phyloP scores from a whole-genome alignment of 148 eudicot genomes.

The Euryodendron excelsum region DNA sequence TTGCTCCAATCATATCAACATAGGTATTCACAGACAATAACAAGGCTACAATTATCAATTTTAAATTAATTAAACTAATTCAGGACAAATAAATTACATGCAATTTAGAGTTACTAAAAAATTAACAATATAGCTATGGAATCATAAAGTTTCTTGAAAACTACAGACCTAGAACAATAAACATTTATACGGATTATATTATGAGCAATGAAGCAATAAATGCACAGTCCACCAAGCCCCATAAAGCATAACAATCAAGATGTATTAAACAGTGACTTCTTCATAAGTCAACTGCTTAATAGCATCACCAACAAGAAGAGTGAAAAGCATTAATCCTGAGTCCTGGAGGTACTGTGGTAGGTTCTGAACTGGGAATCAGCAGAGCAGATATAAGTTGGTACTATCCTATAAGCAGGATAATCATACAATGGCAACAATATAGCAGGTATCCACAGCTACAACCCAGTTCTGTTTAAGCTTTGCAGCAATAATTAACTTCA shows the following conservation, averaged over 20 bases:
- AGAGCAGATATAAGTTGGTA: neutral
- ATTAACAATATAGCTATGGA: neutral
- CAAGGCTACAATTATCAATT: neutral
- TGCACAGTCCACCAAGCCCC: neutral
- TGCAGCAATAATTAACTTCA: neutral
- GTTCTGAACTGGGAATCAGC: neutral
- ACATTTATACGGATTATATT: neutral
- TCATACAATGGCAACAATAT: neutral
- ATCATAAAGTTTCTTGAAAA: neutral
- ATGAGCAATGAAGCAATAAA: slow-evolving; percentile 3
- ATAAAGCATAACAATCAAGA: neutral
- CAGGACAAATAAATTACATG: neutral
- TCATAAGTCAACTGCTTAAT: neutral
- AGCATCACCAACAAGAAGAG: neutral
- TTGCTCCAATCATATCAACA: neutral
- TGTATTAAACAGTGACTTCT: neutral
- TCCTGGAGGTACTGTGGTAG: no score
- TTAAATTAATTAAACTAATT: neutral
- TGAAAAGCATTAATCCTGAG: neutral
- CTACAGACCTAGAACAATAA: neutral
- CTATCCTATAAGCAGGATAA: neutral
- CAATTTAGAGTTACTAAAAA: neutral
- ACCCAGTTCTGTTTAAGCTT: no score
- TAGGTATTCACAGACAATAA: neutral
- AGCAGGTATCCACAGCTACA: neutral